Base-by-base conservation (phyloP, 2,329 filamentous ascomycete genomes). In the Didymella exigua region DNA sequence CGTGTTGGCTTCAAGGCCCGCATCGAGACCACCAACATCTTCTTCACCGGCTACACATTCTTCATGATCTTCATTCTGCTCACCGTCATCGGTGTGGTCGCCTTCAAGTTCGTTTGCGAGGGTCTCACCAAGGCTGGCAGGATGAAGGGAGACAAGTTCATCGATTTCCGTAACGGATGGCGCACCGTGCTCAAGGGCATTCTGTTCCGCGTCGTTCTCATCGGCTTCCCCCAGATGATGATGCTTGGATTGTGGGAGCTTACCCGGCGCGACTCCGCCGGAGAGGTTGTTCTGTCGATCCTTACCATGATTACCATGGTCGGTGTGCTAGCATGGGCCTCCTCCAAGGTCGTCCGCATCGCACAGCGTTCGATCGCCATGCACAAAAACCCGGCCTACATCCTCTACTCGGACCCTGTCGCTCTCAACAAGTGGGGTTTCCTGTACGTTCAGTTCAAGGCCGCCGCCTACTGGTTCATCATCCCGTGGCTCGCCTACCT, bases 401-500 rank as follows among this genome's bases (percentile, higher is more conserved):
- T 97, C 66, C 86, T 98, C 59, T 98, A 96, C 79, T 96, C 93
- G 2, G 93, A 98, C 69, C 92, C 93, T n/a, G 85, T 91, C 60
- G 88, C 90, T 48, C 84, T 98, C 61, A 96, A 97, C 84, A 96
- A 96, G 78, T 97, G 93, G 93, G 93, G 93, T 19, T 97, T 97
- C 81, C 85, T 98, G 62, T 98, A 98, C 73, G 91, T 98, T 34
- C 93, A 96, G 75, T 97, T 96, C 83, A 90, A 93, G 69, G 93
- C 93, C 33, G 93, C 92, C 2, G 91, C 92, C 33, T 97, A 96
- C 83, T 97, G 96, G 81, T 97, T 93, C 76, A 91, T 97, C 66
- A 84, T 96, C 30, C 91, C 91, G 0, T 78, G 89, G 48, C 81
- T 98, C 52, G 76, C 79, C 48, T 96, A 97, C 76, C 86, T 89